A percentile compares a stretch with the other conserved stretches of the same genome.
Conservation (phyloP, 2,329 filamentous ascomycete species). For the Cladosporium phlei region DNA sequence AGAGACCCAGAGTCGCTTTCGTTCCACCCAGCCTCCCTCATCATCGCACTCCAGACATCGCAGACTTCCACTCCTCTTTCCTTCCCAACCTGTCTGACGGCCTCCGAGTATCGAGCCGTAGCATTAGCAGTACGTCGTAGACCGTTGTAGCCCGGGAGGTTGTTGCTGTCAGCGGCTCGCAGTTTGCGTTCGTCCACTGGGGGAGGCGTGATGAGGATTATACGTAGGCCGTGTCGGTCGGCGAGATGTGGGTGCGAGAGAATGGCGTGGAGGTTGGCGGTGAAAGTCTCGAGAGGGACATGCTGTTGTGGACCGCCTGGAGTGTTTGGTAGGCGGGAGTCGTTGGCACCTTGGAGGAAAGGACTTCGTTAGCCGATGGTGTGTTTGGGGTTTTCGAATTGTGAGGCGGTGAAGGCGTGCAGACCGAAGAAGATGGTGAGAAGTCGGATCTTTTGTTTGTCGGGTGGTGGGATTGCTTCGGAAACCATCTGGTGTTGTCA, state of each 20-base stretch:
- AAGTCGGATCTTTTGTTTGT: slow-evolving; percentile 59
- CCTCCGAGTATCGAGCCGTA: slow-evolving; percentile 62
- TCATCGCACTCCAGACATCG: slow-evolving; percentile 75
- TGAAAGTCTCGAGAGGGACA: slow-evolving; percentile 71
- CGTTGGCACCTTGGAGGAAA: slow-evolving; percentile 72
- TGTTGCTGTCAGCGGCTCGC: slow-evolving; percentile 41
- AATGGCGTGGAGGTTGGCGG: slow-evolving; percentile 65
- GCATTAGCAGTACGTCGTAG: slow-evolving; percentile 52
- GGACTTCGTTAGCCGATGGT: slow-evolving; percentile 49
- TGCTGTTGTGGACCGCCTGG: slow-evolving; percentile 61
- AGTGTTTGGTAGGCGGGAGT: slow-evolving; percentile 64
- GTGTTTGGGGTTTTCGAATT: neutral
- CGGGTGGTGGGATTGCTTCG: slow-evolving; percentile 64
- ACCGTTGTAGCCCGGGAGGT: slow-evolving; percentile 30
- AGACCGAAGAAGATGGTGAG: slow-evolving; percentile 46
- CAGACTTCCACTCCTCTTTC: slow-evolving; percentile 58
- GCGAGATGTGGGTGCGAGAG: slow-evolving; percentile 65
- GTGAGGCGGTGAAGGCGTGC: neutral
- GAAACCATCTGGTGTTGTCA: slow-evolving; percentile 52
- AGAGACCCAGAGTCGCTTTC: slow-evolving; percentile 42
- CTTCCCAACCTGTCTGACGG: slow-evolving; percentile 58
- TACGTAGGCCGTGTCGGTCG: slow-evolving; percentile 62
- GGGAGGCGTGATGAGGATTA: slow-evolving; percentile 76
- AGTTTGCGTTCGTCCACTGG: slow-evolving; percentile 73
- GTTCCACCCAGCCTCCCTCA: slow-evolving; percentile 58